Conservation (phyloP, 2,329 filamentous ascomycete genomes). For the Penicillium sp. region DNA sequence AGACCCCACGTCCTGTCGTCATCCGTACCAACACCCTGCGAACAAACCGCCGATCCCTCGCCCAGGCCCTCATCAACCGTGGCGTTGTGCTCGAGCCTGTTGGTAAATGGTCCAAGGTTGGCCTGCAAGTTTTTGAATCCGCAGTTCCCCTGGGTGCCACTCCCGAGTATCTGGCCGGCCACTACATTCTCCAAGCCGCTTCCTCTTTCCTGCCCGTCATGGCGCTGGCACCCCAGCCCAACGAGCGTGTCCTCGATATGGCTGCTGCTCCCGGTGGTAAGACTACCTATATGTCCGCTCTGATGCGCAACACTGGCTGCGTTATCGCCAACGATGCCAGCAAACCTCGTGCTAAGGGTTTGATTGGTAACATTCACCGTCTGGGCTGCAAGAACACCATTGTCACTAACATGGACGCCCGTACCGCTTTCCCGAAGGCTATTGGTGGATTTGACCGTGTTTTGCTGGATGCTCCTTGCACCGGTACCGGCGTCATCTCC, state of each 20-base stretch:
- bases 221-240: slow-evolving; percentile 91
- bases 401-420: slow-evolving; percentile 92
- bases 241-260: slow-evolving; percentile 92
- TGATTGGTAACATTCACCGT: slow-evolving; percentile 97
- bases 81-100: slow-evolving; percentile 96
- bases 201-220: slow-evolving; percentile 97
- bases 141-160: slow-evolving; percentile 88
- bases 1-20: slow-evolving; percentile 88
- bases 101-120: slow-evolving; percentile 98
- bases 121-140: slow-evolving; percentile 93
- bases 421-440: slow-evolving; percentile 83
- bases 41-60: slow-evolving; percentile 75
- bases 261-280: slow-evolving; percentile 95
- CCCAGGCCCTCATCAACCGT: slow-evolving; percentile 91
- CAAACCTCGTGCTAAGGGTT: slow-evolving; percentile 89
- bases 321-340: slow-evolving; percentile 97
- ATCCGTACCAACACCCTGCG: slow-evolving; percentile 96
- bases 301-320: slow-evolving; percentile 97
- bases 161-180: slow-evolving; percentile 93
- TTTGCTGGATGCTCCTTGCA: slow-evolving; percentile 91
- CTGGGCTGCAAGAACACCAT: slow-evolving; percentile 91
- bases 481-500: slow-evolving; percentile 94
- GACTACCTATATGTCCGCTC: slow-evolving; percentile 90
- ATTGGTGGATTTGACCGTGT: slow-evolving; percentile 97
- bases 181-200: slow-evolving; percentile 97